Conservation (phyloP, 2,329 filamentous ascomycete species). For the Grosmannia huntii region DNA sequence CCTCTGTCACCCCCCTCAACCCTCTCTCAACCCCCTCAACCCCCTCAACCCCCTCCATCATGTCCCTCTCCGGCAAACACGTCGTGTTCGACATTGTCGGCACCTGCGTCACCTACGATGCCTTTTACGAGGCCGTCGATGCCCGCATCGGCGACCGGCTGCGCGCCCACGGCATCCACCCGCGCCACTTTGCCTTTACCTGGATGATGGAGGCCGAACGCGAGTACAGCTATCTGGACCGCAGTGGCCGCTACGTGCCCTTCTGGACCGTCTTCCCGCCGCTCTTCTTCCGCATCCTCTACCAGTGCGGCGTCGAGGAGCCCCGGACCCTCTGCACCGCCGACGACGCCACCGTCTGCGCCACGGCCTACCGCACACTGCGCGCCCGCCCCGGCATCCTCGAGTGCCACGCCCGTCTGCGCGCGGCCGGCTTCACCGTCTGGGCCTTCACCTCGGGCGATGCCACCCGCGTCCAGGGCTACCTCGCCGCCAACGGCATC, state of each 20-base stretch:
- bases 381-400: constrained; percentile 22
- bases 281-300: constrained; percentile 30
- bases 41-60: neutral
- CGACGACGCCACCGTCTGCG: constrained; percentile 23
- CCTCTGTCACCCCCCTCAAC: too few species aligned
- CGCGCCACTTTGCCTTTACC: constrained; percentile 26
- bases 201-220: constrained; percentile 31
- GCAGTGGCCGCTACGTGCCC: constrained; percentile 24
- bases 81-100: constrained; percentile 35
- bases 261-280: constrained; percentile 25
- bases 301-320: constrained; percentile 23
- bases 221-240: constrained; percentile 31
- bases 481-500: constrained; percentile 26
- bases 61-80: constrained; percentile 18
- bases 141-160: constrained; percentile 14
- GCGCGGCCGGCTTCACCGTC: constrained; percentile 31
- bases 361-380: constrained; percentile 21
- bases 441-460: constrained; percentile 40
- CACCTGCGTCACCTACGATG: constrained; percentile 29
- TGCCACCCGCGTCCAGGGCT: constrained; percentile 30
- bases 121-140: constrained; percentile 25
- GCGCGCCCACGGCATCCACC: constrained; percentile 19
- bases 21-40: too few species aligned
- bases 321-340: constrained; percentile 24
- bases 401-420: constrained; percentile 25